Conservation (phyloP, 2,329 filamentous ascomycete genomes). For the Trichophyton rubrum region DNA sequence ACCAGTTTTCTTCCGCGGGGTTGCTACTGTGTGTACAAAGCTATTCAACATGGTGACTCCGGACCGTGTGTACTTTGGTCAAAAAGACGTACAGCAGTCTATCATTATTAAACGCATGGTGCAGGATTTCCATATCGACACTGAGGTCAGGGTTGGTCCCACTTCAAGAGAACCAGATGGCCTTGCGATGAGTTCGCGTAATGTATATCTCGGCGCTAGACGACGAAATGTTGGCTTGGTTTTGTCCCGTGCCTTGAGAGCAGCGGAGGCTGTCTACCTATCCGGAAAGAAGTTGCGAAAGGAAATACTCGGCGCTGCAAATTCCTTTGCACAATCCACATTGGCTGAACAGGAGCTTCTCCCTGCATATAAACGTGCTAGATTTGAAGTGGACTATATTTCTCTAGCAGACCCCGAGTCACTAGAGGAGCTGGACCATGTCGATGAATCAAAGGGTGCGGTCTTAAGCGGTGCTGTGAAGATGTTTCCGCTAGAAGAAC, state of each 20-base stretch:
- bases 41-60: constrained; percentile 72
- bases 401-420: constrained; percentile 77
- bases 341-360: constrained; percentile 51
- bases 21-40: constrained; percentile 94
- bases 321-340: constrained; percentile 44
- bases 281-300: constrained; percentile 43
- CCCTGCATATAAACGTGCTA: constrained; percentile 47
- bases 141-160: constrained; percentile 57
- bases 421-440: constrained; percentile 60
- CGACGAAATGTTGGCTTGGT: constrained; percentile 61
- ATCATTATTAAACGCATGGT: constrained; percentile 81
- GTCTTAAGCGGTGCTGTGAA: constrained; percentile 84
- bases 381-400: constrained; percentile 82
- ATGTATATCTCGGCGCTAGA: constrained; percentile 75
- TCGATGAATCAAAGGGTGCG: constrained; percentile 60
- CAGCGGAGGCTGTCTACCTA: constrained; percentile 56
- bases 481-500: constrained; percentile 68
- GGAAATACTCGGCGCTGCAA: constrained; percentile 61
- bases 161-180: constrained; percentile 71
- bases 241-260: constrained; percentile 54
- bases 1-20: constrained; percentile 91
- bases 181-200: constrained; percentile 80
- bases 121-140: constrained; percentile 70
- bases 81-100: constrained; percentile 96
- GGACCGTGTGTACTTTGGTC: constrained; percentile 79